These are phyloP conservation scores for Fusarium papillatum DNA, from an alignment of 2,329 filamentous ascomycete species.

Conservation along the genomic window DNA sequence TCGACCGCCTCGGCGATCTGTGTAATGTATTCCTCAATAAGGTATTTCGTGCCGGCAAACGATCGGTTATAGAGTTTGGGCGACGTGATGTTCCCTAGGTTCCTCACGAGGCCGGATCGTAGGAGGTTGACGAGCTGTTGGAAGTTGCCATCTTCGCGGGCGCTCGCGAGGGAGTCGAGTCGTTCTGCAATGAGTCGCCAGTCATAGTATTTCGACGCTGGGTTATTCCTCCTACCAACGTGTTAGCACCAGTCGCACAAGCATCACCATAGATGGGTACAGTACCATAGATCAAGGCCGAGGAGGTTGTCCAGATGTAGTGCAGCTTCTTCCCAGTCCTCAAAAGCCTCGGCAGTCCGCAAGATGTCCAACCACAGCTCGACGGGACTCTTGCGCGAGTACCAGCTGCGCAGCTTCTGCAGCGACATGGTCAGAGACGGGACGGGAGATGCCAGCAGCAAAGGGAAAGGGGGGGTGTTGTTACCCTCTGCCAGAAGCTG, in stretches of 20 bases:
- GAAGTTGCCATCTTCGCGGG: constrained; percentile 79
- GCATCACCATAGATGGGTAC: not conserved
- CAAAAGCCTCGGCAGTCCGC: constrained; percentile 77
- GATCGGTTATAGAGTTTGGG: constrained; percentile 86
- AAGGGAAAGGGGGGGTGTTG: constrained; percentile 28
- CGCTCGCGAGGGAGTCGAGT: constrained; percentile 77
- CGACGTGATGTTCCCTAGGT: constrained; percentile 91
- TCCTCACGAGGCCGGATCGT: constrained; percentile 83
- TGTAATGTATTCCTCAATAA: constrained; percentile 93
- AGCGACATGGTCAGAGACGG: constrained; percentile 36
- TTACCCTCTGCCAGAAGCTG: constrained; percentile 73
- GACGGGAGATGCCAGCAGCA: not conserved
- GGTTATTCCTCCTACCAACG: constrained; percentile 79
- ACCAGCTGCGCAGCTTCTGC: constrained; percentile 79
- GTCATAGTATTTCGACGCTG: constrained; percentile 86
- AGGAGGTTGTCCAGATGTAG: constrained; percentile 85
- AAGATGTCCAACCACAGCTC: constrained; percentile 77
- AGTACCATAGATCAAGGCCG: constrained; percentile 84
- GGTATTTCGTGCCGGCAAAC: constrained; percentile 88
- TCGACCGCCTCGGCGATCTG: constrained; percentile 86
- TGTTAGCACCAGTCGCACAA: constrained; percentile 21
- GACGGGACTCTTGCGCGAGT: constrained; percentile 72
- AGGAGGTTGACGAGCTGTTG: constrained; percentile 83
- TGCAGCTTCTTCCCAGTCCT: constrained; percentile 91
- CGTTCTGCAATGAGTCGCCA: constrained; percentile 87